Percentiles rank a stretch among this genome's conserved stretches.
These are phyloP conservation scores for Pythium rishiriense DNA, from an alignment of 352 stramenopile species.

Conservation along the genomic window DNA sequence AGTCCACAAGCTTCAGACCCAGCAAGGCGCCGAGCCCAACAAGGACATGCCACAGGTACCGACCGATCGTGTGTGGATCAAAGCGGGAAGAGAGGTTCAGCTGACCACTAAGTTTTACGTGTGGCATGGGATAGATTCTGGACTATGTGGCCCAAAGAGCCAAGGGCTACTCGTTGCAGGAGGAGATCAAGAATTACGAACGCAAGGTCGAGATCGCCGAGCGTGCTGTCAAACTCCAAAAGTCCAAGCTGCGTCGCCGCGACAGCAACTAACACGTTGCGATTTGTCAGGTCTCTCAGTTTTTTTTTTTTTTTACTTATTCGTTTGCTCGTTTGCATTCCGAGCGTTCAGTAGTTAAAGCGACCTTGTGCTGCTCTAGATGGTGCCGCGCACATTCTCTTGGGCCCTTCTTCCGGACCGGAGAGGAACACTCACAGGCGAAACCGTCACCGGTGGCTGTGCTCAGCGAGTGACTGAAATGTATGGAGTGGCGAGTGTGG, in stretches of 20 bases:
- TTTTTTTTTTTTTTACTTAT: no score
- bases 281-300: no score
- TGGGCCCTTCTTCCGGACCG: no score
- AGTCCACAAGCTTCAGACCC: slow-evolving; percentile 57
- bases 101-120: background rate
- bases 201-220: slow-evolving; percentile 93
- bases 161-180: slow-evolving; percentile 87
- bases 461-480: no score
- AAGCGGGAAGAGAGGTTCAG: background rate
- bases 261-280: slow-evolving; percentile 25
- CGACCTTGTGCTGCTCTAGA: no score
- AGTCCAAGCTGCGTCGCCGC: slow-evolving; percentile 28
- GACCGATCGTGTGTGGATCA: background rate
- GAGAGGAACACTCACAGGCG: no score
- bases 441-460: no score
- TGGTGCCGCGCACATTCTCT: no score
- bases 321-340: no score
- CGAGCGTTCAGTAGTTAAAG: no score
- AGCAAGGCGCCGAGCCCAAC: slow-evolving; percentile 67
- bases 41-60: slow-evolving; percentile 88
- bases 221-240: slow-evolving; percentile 64
- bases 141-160: slow-evolving; percentile 91
- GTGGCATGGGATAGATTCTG: slow-evolving; percentile 46
- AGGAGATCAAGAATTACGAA: slow-evolving; percentile 90
- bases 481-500: no score